Conservation (phyloP, 2,329 filamentous ascomycete genomes). For the Venturia aucupariae region DNA sequence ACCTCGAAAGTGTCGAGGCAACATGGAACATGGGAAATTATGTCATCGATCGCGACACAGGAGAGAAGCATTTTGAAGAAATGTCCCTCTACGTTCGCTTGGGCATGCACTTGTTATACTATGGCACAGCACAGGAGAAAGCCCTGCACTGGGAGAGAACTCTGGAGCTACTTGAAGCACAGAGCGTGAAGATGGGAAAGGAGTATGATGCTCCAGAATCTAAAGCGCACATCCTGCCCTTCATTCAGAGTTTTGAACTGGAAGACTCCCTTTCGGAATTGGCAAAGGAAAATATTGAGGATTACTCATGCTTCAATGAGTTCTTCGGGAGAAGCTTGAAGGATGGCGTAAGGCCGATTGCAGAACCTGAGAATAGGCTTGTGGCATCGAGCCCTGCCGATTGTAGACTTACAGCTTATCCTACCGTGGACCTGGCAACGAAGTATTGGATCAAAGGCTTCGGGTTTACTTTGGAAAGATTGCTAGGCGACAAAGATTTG, state of each 20-base stretch:
- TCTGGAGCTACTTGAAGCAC: conserved; percentile 26
- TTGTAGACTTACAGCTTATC: conserved; percentile 31
- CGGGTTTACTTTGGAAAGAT: conserved; percentile 28
- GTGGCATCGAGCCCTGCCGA: conserved; percentile 30
- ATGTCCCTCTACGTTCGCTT: conserved; percentile 36
- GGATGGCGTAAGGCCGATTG: conserved; percentile 28
- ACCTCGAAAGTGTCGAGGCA: conserved; percentile 26
- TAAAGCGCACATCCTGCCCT: conserved; percentile 31
- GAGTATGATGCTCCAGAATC: conserved; percentile 31
- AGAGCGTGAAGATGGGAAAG: conserved; percentile 33
- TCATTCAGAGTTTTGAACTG: conserved; percentile 32
- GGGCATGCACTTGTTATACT: conserved; percentile 37
- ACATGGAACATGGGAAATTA: conserved; percentile 34
- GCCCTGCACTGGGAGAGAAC: conserved; percentile 29
- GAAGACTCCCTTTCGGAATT: conserved; percentile 26
- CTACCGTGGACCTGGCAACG: conserved; percentile 29
- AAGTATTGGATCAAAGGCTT: conserved; percentile 36
- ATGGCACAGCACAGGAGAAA: conserved; percentile 31
- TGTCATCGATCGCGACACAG: conserved; percentile 32
- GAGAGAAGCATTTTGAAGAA: conserved; percentile 32
- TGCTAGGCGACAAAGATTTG: conserved; percentile 23
- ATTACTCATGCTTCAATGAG: conserved; percentile 35
- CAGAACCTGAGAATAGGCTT: conserved; percentile 25
- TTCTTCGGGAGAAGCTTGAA: conserved; percentile 34
- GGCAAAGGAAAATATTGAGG: conserved; percentile 27